A percentile compares a stretch with the other conserved stretches of the same genome.
These are phyloP conservation scores for Marasmius tenuissimus DNA, from an alignment of 1,284 basidiomycete species.

Conservation along the genomic window DNA sequence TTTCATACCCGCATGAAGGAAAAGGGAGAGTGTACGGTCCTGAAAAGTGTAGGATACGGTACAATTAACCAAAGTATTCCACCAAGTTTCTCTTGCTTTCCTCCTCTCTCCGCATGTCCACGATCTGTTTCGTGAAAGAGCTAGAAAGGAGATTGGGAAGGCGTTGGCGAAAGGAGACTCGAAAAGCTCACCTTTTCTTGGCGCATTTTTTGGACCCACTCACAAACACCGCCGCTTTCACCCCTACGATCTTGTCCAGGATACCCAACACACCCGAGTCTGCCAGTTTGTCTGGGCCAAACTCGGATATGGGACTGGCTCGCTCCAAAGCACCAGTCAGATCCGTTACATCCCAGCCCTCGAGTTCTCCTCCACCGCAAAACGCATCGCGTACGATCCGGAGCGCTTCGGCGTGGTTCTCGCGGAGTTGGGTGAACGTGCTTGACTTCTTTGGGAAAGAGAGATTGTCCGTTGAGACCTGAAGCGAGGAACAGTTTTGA, in stretches of 20 bases:
- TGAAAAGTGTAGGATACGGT: not conserved
- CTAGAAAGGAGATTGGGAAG: slow-evolving; percentile 20
- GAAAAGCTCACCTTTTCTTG: slow-evolving; percentile 31
- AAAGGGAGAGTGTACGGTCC: too few species aligned
- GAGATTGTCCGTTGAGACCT: not conserved
- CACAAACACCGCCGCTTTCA: slow-evolving; percentile 44
- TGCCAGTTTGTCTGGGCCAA: slow-evolving; percentile 26
- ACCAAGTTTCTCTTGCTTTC: slow-evolving; percentile 31
- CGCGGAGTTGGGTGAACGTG: slow-evolving; percentile 37
- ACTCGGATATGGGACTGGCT: slow-evolving; percentile 10
- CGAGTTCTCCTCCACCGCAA: slow-evolving; percentile 35
- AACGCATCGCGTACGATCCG: slow-evolving; percentile 41
- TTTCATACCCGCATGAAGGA: too few species aligned
- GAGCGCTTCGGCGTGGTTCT: slow-evolving; percentile 39
- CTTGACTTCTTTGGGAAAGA: slow-evolving; percentile 31
- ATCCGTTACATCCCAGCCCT: slow-evolving; percentile 39
- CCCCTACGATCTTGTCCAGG: slow-evolving; percentile 47
- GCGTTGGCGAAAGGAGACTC: not conserved
- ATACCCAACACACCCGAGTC: slow-evolving; percentile 49
- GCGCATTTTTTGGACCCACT: slow-evolving; percentile 40
- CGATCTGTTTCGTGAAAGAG: slow-evolving; percentile 40
- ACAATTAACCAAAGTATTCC: slow-evolving; percentile 34
- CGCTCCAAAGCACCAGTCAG: slow-evolving; percentile 21
- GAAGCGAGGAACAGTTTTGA: not conserved
- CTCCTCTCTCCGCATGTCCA: slow-evolving; percentile 36